These are phyloP conservation scores for Platismatia glauca DNA, from an alignment of 495 filamentous ascomycete genomes.

Conservation along the genomic window DNA sequence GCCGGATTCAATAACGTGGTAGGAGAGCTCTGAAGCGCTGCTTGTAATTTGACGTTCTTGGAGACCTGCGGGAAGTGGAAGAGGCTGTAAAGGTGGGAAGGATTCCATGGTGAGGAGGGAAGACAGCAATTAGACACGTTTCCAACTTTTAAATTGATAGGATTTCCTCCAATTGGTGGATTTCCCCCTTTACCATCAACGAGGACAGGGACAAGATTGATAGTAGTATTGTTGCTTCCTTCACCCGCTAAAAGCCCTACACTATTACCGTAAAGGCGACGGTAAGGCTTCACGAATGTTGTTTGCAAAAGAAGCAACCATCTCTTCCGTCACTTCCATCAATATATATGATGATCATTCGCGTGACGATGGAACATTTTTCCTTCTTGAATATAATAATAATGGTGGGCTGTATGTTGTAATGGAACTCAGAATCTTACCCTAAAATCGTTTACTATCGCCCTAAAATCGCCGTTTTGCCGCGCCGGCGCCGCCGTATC, in stretches of 20 bases:
- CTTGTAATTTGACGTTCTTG: slow-evolving; percentile 44
- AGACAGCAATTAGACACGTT: not conserved
- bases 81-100: slow-evolving; percentile 23
- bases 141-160: not conserved
- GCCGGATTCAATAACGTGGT: slow-evolving; percentile 53
- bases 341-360: not conserved
- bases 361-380: not conserved
- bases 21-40: slow-evolving; percentile 40
- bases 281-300: not conserved
- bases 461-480: not conserved
- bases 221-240: not conserved
- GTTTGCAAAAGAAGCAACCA: not conserved
- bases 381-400: too few relatives aligned
- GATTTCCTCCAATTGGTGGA: not conserved
- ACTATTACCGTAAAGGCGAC: too few relatives aligned
- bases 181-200: not conserved
- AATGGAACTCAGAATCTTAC: not conserved
- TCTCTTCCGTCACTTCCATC: not conserved
- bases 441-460: not conserved
- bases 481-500: not conserved
- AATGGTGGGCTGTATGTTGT: not conserved
- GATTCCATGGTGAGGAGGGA: not conserved
- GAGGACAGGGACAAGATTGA: not conserved
- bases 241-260: not conserved
- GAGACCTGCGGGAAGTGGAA: slow-evolving; percentile 46